Evolutionary conservation across 129 eudicot genomes (phyloP).

Genomic region (Ambrosia trifida): DNA sequence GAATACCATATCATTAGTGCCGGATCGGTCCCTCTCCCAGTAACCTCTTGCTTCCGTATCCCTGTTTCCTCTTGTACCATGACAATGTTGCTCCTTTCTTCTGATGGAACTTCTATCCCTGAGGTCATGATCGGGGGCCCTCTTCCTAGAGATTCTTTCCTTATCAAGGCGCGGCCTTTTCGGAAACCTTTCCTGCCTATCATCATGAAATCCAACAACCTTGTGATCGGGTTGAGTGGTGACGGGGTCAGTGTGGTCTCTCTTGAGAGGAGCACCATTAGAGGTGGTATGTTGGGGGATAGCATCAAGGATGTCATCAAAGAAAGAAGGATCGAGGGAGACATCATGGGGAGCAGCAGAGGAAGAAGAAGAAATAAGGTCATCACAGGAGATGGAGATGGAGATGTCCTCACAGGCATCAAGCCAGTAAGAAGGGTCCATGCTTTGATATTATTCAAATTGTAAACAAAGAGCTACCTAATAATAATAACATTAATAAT

Average conservation of each 20-base stretch:
- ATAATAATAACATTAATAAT: too few relatives aligned
- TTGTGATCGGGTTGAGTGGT: neutral
- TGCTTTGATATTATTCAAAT: too few relatives aligned
- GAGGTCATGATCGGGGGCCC: conserved; percentile 60
- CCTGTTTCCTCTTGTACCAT: conserved; percentile 53
- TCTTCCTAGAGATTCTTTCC: conserved; percentile 61
- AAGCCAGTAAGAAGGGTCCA: conserved; percentile 69
- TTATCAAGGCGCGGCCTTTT: conserved; percentile 50
- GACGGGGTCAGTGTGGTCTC: conserved; percentile 3
- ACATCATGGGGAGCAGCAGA: conserved; percentile 6
- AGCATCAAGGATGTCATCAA: conserved; percentile 65
- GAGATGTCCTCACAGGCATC: conserved; percentile 90
- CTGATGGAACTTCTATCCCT: conserved; percentile 47
- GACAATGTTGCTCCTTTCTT: conserved; percentile 55
- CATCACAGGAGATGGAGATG: conserved; percentile 41
- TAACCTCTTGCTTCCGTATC: conserved; percentile 82
- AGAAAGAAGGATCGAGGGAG: conserved; percentile 57
- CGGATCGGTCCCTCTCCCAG: conserved; percentile 84
- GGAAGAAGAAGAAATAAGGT: conserved; percentile 24
- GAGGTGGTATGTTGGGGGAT: too few relatives aligned
- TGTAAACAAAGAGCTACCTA: too few relatives aligned
- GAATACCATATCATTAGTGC: conserved; percentile 67
- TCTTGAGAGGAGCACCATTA: too few relatives aligned
- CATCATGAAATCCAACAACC: conserved; percentile 14
- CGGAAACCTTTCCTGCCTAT: conserved; percentile 33